Base-by-base conservation (phyloP, 805 yeast species). In the Saccharomyces jurei region DNA sequence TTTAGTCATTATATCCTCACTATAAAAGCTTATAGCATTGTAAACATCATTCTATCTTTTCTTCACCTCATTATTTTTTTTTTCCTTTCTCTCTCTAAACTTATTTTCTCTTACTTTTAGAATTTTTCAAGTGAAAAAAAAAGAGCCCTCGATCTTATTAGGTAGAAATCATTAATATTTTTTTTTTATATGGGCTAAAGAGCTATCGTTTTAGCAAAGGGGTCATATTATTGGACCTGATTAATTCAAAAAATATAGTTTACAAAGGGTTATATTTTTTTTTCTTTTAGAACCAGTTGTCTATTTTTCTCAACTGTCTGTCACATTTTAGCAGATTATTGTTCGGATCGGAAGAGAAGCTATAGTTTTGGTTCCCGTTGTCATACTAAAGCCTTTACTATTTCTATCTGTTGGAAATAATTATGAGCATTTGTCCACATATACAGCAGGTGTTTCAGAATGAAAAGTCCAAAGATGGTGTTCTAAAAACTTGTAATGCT, bases 391-490 rank as follows among this genome's bases (percentile, higher is more conserved):
- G 9, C 1, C 13, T 17, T 8, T 36, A 4, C 22, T 14, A 14
- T 32, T 32, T 32, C n/a, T 32, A 36, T 36, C 10, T 17, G 44
- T n/a, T 17, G 17, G 11, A 8, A n/a, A 17, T 4, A 17, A 46
- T 27, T 10, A 74, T 77, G 63, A 59, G 63, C 44, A 58, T 59
- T 30, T 68, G 72, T 52, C 62, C 54, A 6, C 72, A 68, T 57
- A 60, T 63, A 30, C 58, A 65, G 30, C 66, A 64, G 49, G 64
- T 66, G 10, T 59, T 68, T 63, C 74, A 57, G 62, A 74, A 67
- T 58, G 60, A 62, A 32, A 62, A 60, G 49, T 60, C 64, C 28
- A 63, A 62, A 30, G 67, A 63, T 27, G 66, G 65, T 17, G 63
- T 66, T 14, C 41, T 65, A 26, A 66, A 60, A 51, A 59, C 66